phyloP scores from a whole-genome alignment of 768 basidiomycete genomes.

The Boletus rex-veris region DNA sequence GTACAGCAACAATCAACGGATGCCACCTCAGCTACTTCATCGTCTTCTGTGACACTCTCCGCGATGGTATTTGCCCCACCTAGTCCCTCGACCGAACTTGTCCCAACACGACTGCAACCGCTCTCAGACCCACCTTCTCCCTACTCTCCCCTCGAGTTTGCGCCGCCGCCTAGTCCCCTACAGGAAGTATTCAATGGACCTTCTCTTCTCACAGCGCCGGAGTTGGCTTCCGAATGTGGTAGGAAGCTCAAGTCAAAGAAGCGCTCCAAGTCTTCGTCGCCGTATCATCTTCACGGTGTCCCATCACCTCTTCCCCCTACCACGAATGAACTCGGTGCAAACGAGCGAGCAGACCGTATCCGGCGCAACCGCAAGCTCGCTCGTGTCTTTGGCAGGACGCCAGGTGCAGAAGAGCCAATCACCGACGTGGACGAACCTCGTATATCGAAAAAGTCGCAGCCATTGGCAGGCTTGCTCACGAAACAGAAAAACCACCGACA shows the following conservation, averaged over 20 bases:
- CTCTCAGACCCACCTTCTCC: constrained; percentile 25
- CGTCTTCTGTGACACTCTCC: constrained; percentile 24
- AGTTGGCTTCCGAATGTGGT: constrained; percentile 41
- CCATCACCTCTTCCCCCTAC: constrained; percentile 50
- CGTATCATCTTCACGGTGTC: constrained; percentile 11
- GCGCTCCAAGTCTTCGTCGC: constrained; percentile 31
- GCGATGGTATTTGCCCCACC: constrained; percentile 29
- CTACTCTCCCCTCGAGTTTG: constrained; percentile 31
- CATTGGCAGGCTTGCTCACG: constrained; percentile 28
- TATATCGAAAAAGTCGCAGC: constrained; percentile 18
- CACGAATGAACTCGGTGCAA: constrained; percentile 60
- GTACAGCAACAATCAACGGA: constrained; percentile 7
- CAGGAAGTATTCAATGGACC: constrained; percentile 31
- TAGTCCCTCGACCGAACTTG: constrained; percentile 19
- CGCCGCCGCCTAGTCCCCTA: constrained; percentile 17
- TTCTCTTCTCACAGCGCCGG: constrained; percentile 45
- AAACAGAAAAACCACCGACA: constrained; percentile 31
- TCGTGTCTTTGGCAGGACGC: constrained; percentile 74
- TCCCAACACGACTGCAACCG: constrained; percentile 12
- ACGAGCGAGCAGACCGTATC: constrained; percentile 69
- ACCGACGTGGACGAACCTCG: constrained; percentile 27
- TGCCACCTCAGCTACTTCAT: constrained; percentile 3
- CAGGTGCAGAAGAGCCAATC: constrained; percentile 39
- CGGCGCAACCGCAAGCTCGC: constrained; percentile 73
- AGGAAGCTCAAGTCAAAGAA: constrained; percentile 19